Conservation (phyloP, 116 monocot genomes). For the Trichopus zeylanicus region DNA sequence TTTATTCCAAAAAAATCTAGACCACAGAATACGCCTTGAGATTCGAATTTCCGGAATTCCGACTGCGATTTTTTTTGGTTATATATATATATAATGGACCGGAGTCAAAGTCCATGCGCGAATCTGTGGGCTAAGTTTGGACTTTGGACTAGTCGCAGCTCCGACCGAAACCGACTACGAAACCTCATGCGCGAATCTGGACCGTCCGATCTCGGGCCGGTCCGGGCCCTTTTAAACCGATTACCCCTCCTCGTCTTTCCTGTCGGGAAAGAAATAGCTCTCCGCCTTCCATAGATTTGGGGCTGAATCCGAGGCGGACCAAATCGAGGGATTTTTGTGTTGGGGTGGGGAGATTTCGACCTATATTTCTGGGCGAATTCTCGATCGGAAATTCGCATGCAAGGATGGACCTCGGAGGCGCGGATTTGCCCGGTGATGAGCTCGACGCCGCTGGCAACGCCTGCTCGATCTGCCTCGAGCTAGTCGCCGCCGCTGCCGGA, state of each 20-base stretch:
- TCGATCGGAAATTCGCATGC: constrained; percentile 11
- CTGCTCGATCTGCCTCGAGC: constrained; percentile 65
- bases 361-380: no score
- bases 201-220: no score
- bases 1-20: no score
- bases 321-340: not conserved
- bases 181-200: no score
- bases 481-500: constrained; percentile 16
- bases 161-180: no score
- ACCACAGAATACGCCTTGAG: no score
- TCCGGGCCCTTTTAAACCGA: not conserved
- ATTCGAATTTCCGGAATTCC: not conserved
- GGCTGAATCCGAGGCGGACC: not conserved
- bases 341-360: no score
- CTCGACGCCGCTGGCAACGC: constrained; percentile 4
- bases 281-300: not conserved
- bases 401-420: constrained; percentile 18
- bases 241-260: not conserved
- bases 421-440: constrained; percentile 10
- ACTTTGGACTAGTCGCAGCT: no score
- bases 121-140: no score
- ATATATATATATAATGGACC: no score
- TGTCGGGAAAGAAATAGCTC: not conserved
- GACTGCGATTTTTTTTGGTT: no score
- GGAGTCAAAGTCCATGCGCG: not conserved